A percentile compares a stretch with the other conserved stretches of the same genome.
Conservation (phyloP, 768 basidiomycete species). For the Kwoniella bestiolae region DNA sequence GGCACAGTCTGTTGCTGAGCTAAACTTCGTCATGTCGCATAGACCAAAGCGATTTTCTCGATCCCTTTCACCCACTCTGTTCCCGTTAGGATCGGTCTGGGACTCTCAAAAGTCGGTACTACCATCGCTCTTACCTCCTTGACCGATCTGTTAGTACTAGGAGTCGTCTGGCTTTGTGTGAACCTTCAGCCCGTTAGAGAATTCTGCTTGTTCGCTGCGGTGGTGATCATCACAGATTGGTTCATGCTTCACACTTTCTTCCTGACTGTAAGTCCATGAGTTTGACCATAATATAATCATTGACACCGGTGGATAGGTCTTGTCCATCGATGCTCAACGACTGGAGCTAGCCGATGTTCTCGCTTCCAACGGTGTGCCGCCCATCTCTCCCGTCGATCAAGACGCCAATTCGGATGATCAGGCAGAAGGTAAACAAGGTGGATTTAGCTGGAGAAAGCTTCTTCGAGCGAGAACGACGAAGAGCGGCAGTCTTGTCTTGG, state of each 20-base stretch:
- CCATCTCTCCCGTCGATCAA: conserved; percentile 11
- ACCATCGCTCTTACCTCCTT: conserved; percentile 91
- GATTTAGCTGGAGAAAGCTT: conserved; percentile 39
- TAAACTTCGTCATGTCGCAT: background rate
- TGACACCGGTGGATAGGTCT: conserved; percentile 42
- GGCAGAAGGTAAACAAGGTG: conserved; percentile 10
- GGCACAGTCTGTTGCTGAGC: background rate
- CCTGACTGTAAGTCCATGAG: conserved; percentile 67
- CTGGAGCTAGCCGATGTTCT: conserved; percentile 83
- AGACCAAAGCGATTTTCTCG: conserved; percentile 45
- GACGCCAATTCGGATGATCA: background rate
- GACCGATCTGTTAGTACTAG: conserved; percentile 79
- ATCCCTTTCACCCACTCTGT: conserved; percentile 48
- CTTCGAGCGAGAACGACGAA: conserved; percentile 45
- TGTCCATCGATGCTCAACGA: conserved; percentile 94
- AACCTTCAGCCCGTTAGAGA: conserved; percentile 78
- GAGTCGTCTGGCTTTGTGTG: conserved; percentile 73
- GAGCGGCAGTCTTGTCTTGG: conserved; percentile 49
- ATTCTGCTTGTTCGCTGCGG: conserved; percentile 90
- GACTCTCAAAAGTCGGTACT: conserved; percentile 83
- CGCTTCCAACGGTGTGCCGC: conserved; percentile 27
- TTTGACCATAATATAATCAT: background rate
- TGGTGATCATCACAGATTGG: conserved; percentile 95
- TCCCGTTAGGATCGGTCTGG: conserved; percentile 89
- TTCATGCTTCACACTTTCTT: conserved; percentile 96